Evolutionary conservation across 306 rosid genomes (phyloP).

Genomic region (Leucaena leucocephala): DNA sequence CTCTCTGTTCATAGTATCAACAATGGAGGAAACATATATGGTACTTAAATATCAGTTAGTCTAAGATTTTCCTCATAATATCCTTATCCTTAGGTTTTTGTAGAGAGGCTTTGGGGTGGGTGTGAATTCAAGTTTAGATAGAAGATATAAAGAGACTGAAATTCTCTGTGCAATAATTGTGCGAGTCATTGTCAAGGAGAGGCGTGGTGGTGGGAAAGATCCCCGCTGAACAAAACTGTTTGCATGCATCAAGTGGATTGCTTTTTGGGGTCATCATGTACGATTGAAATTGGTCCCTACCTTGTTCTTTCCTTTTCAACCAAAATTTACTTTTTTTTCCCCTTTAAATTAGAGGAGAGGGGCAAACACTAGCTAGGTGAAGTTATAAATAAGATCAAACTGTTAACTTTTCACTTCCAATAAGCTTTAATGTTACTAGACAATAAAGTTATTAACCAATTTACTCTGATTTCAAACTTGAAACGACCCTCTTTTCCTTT

Average conservation of each 20-base stretch:
- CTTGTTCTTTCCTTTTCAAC: background rate
- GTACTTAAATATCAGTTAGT: background rate
- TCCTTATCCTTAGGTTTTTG: too few relatives aligned
- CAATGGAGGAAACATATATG: background rate
- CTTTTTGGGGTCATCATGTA: conserved; percentile 5
- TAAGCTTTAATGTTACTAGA: too few relatives aligned
- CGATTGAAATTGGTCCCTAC: conserved; percentile 15
- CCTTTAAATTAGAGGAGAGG: too few relatives aligned
- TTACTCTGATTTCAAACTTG: background rate
- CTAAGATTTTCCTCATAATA: background rate
- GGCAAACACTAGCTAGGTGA: too few relatives aligned
- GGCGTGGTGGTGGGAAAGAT: background rate
- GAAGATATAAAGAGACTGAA: background rate
- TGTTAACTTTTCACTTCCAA: too few relatives aligned
- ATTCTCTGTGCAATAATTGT: background rate
- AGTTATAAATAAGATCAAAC: too few relatives aligned
- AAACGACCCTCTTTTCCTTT: background rate
- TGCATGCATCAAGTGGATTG: background rate
- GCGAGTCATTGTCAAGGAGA: background rate
- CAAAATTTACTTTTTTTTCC: background rate
- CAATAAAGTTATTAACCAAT: too few relatives aligned
- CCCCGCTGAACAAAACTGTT: background rate
- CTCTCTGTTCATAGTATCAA: background rate
- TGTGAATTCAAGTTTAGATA: background rate
- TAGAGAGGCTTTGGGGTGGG: background rate